A percentile compares a stretch with the other conserved stretches of the same genome.
Conservation (phyloP, 495 filamentous ascomycete species). For the Tuber umbilicatum region DNA sequence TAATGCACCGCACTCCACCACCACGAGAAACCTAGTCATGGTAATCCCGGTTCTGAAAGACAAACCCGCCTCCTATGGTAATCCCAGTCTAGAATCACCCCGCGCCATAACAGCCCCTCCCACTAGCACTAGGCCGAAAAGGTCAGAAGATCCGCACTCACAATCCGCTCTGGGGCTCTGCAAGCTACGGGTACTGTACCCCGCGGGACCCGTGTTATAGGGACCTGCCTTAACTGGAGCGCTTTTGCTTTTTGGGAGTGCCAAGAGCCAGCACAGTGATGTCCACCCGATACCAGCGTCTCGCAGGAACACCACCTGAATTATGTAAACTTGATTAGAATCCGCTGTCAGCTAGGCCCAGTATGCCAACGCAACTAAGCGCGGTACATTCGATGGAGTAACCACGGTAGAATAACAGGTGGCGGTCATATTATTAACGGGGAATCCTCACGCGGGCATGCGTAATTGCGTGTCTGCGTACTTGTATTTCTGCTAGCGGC, state of each 20-base stretch:
- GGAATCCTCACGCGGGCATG: no score
- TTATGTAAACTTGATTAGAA: no score
- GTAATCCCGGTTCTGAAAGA: background rate
- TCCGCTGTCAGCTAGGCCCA: no score
- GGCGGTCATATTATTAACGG: no score
- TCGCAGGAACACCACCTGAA: no score
- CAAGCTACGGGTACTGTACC: background rate
- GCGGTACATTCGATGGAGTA: no score
- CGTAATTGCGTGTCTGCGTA: no score
- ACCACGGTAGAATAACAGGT: no score
- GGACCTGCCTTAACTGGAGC: background rate
- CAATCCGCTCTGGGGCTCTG: background rate
- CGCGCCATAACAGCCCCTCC: background rate
- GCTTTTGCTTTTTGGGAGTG: background rate
- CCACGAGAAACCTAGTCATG: background rate
- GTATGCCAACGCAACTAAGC: no score
- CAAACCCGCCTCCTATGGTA: background rate
- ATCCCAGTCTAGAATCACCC: background rate
- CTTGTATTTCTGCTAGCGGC: no score
- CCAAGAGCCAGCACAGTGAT: no score
- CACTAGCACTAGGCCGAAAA: background rate
- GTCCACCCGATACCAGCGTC: no score
- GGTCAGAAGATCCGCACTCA: background rate
- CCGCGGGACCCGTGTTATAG: background rate
- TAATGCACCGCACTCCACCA: background rate